Conservation (phyloP, 192 early-diverging fungal species). For the Backusella tuberculispora region DNA sequence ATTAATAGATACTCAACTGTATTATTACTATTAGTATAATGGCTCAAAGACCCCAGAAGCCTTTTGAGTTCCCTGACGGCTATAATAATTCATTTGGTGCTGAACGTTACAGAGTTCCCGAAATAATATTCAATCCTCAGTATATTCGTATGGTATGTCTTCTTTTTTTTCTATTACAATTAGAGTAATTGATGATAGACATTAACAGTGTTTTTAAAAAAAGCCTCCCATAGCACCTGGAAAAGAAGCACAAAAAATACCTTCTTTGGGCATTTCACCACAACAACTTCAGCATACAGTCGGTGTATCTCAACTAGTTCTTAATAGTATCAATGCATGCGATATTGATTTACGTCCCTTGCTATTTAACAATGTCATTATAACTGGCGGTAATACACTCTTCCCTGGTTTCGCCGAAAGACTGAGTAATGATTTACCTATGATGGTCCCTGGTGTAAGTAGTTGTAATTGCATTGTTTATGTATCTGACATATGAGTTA, state of each 20-base stretch:
- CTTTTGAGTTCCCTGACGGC: constrained; percentile 96
- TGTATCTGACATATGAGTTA: too few relatives aligned
- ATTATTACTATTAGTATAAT: constrained; percentile 43
- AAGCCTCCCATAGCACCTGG: constrained; percentile 11
- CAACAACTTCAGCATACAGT: constrained; percentile 44
- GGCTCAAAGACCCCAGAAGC: constrained; percentile 72
- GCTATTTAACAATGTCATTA: constrained; percentile 78
- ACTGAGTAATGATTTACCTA: constrained; percentile 68
- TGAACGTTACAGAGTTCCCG: constrained; percentile 83
- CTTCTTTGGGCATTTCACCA: constrained; percentile 23
- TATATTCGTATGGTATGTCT: constrained; percentile 51
- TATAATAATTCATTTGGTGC: constrained; percentile 83
- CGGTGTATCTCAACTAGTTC: constrained; percentile 73
- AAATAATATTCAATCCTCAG: constrained; percentile 86
- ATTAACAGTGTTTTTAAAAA: neutral
- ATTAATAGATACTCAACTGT: neutral
- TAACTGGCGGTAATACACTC: constrained; percentile 91
- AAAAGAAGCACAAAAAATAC: constrained; percentile 17
- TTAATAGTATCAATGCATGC: constrained; percentile 71
- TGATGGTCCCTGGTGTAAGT: constrained; percentile 70
- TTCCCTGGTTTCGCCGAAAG: constrained; percentile 89
- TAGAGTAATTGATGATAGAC: neutral
- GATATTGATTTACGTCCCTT: constrained; percentile 89
- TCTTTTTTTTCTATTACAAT: neutral
- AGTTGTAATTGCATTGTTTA: constrained; percentile 5